Conservation (phyloP, 2,329 filamentous ascomycete genomes). For the Ophiocordyceps camponoti-leonardi region DNA sequence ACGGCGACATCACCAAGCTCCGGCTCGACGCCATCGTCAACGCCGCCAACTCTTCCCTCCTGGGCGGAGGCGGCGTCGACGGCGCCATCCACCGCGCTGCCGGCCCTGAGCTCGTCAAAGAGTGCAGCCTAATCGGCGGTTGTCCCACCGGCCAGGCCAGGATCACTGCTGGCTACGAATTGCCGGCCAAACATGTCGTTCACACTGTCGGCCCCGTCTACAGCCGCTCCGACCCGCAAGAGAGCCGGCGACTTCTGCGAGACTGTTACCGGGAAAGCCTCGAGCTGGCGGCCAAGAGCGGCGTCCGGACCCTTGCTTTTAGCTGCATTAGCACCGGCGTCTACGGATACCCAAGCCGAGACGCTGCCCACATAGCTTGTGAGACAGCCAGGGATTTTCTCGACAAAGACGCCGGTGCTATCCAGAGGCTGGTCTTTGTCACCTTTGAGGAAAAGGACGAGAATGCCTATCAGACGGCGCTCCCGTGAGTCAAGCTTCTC, state of each 20-base stretch:
- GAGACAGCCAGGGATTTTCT: slow-evolving; percentile 38
- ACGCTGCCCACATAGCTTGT: slow-evolving; percentile 58
- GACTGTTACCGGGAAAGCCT: slow-evolving; percentile 57
- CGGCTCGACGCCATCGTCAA: slow-evolving; percentile 76
- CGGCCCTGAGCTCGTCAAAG: slow-evolving; percentile 46
- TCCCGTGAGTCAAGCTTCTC: slow-evolving; percentile 46
- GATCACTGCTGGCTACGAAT: slow-evolving; percentile 59
- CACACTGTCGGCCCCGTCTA: slow-evolving; percentile 86
- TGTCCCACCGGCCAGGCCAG: slow-evolving; percentile 67
- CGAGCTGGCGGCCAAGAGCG: slow-evolving; percentile 50
- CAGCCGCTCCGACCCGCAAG: slow-evolving; percentile 13
- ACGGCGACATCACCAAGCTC: slow-evolving; percentile 68
- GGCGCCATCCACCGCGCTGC: slow-evolving; percentile 76
- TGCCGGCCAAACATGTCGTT: slow-evolving; percentile 67
- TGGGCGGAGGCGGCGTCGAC: slow-evolving; percentile 82
- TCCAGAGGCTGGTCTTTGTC: slow-evolving; percentile 71
- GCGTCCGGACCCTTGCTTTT: slow-evolving; percentile 61
- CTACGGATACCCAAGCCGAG: slow-evolving; percentile 66
- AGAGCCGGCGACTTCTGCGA: slow-evolving; percentile 29
- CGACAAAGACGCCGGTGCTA: slow-evolving; percentile 19
- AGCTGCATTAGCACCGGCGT: slow-evolving; percentile 73
- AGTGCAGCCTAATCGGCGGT: slow-evolving; percentile 55
- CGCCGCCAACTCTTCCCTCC: slow-evolving; percentile 63
- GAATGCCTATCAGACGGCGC: slow-evolving; percentile 45
- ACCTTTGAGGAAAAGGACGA: slow-evolving; percentile 68